Evolutionary conservation across 192 early-diverging fungal species (phyloP).

Genomic region (Chytriomyces sp.): DNA sequence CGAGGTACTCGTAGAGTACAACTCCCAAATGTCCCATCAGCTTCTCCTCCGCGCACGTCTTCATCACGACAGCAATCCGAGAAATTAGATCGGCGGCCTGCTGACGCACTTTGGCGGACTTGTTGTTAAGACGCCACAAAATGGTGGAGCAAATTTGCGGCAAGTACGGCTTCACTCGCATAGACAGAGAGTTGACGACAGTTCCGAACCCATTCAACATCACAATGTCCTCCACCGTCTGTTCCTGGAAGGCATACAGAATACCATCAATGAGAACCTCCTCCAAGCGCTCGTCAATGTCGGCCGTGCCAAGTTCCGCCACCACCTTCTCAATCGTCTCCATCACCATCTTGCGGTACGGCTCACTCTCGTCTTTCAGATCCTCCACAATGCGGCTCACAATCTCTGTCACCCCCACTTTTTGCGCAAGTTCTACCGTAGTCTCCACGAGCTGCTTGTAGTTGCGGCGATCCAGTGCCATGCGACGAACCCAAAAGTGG

Average conservation of each 20-base stretch:
- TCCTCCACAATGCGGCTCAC: slow-evolving; percentile 84
- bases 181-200: slow-evolving; percentile 86
- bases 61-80: slow-evolving; percentile 91
- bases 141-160: slow-evolving; percentile 93
- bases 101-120: slow-evolving; percentile 91
- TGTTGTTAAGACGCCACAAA: slow-evolving; percentile 97
- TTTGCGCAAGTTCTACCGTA: slow-evolving; percentile 91
- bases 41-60: slow-evolving; percentile 92
- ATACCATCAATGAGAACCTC: slow-evolving; percentile 97
- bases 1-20: slow-evolving; percentile 97
- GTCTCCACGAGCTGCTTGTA: slow-evolving; percentile 93
- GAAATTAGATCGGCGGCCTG: slow-evolving; percentile 97
- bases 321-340: slow-evolving; percentile 88
- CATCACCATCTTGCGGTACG: slow-evolving; percentile 97
- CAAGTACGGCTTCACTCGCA: slow-evolving; percentile 89
- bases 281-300: slow-evolving; percentile 89
- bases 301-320: slow-evolving; percentile 78
- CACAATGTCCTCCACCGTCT: slow-evolving; percentile 86
- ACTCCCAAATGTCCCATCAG: slow-evolving; percentile 90
- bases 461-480: slow-evolving; percentile 94
- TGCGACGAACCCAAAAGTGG: slow-evolving; percentile 96
- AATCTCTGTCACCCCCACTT: slow-evolving; percentile 91
- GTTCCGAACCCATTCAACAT: slow-evolving; percentile 97
- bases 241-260: slow-evolving; percentile 98
- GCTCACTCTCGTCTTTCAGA: slow-evolving; percentile 93